These are phyloP conservation scores for Quercus lobata DNA, from an alignment of 331 rosid species.

Conservation along the genomic window DNA sequence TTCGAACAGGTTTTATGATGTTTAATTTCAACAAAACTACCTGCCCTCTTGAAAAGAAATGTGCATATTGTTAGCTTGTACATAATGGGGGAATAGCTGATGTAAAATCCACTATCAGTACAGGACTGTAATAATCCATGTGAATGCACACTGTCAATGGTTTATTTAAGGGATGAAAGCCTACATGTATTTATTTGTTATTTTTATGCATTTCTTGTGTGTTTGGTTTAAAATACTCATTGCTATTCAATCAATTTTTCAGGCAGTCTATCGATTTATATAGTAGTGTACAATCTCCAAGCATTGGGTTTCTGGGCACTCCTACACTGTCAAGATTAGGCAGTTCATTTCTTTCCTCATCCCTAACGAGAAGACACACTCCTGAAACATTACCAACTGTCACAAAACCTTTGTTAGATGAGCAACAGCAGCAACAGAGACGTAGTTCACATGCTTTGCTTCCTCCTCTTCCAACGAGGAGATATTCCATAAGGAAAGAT, in stretches of 20 bases:
- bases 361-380: conserved; percentile 91
- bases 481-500: conserved; percentile 47
- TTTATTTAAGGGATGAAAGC: background rate
- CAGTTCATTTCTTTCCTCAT: conserved; percentile 91
- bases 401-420: conserved; percentile 61
- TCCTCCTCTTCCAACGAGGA: conserved; percentile 58
- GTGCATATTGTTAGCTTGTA: too few relatives aligned
- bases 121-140: background rate
- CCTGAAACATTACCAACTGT: conserved; percentile 67
- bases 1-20: too few relatives aligned
- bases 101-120: background rate
- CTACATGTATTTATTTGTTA: background rate
- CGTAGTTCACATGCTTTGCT: conserved; percentile 61
- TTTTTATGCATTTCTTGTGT: background rate
- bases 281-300: conserved; percentile 87
- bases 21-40: too few relatives aligned
- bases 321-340: conserved; percentile 78
- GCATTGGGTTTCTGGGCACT: conserved; percentile 87
- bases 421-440: conserved; percentile 41
- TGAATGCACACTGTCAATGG: background rate
- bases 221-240: conserved; percentile 6
- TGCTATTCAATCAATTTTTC: conserved; percentile 24
- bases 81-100: background rate
- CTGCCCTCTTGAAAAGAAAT: too few relatives aligned
- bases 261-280: conserved; percentile 97